Conservation (phyloP, 352 stramenopile genomes). For the Phytophthora crassamura region DNA sequence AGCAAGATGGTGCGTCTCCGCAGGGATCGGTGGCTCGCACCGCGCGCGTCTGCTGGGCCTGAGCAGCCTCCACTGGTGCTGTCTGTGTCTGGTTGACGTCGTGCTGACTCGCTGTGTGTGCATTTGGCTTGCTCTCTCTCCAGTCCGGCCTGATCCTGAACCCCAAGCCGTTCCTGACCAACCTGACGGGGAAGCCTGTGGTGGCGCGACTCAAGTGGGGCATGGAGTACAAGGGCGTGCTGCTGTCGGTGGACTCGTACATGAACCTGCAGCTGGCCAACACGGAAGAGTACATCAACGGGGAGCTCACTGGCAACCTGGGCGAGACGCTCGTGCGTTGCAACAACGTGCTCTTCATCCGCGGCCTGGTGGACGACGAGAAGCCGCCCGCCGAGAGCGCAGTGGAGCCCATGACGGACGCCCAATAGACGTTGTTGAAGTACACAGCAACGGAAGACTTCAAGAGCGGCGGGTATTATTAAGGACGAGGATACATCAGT, state of each 20-base stretch:
- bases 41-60: not conserved
- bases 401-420: slow-evolving; percentile 53
- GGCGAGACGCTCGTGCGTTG: slow-evolving; percentile 99
- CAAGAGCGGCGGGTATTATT: slow-evolving; percentile 24
- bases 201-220: slow-evolving; percentile 99
- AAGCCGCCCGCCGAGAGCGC: slow-evolving; percentile 57
- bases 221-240: slow-evolving; percentile 98
- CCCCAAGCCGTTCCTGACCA: slow-evolving; percentile 95
- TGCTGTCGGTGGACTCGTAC: slow-evolving; percentile 97
- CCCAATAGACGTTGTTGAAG: slow-evolving; percentile 21
- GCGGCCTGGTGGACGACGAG: slow-evolving; percentile 81
- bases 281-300: slow-evolving; percentile 98
- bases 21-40: slow-evolving; percentile 2
- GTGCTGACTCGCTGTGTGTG: slow-evolving; percentile 14
- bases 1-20: not conserved
- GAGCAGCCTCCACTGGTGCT: not conserved
- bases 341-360: slow-evolving; percentile 99
- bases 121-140: slow-evolving; percentile 15
- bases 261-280: slow-evolving; percentile 99
- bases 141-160: slow-evolving; percentile 93
- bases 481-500: not conserved
- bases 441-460: not conserved
- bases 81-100: not conserved
- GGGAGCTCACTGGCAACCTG: slow-evolving; percentile 95
- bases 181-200: slow-evolving; percentile 95